Base-by-base conservation (phyloP, 306 rosid species). In the Rosa chinensis region DNA sequence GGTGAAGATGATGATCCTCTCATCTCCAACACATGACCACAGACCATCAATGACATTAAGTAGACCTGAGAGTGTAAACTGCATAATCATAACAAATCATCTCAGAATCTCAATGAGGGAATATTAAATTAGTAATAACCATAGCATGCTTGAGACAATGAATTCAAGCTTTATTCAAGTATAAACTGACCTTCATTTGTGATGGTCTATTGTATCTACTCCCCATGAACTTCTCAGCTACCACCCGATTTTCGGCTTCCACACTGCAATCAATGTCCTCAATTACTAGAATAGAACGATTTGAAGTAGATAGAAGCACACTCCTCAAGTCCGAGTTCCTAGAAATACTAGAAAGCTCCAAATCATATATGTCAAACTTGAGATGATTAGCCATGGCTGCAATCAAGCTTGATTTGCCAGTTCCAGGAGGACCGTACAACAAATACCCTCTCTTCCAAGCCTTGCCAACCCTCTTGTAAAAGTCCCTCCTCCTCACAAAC, bases 311-410 rank as follows among this genome's bases (percentile, higher is more conserved):
- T 9, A 83, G 37, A 81, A 78, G 49, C 0, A 62, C 67, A n/a
- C 81, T 74, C 48, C 81, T 80, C 70, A 86, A 73, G 1, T 81
- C 81, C 2, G 77, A 72, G 40, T 86, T 70, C 48, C 50, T 20
- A 74, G 8, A 83, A 9, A 86, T 53, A 35, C 83, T 63, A 2
- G 79, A 47, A 2, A 86, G 81, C 48, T 80, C 89, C 75, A 86
- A 59, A 50, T 86, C 89, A 37, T 78, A 86, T 20, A 83, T 64
- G 35, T 83, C 83, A 40, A 86, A 86, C 81, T 83, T 86, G 61
- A 83, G 79, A 68, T 83, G 78, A 48, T 86, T 86, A 72, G 89
- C 89, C 89, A 86, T 83, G 53, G 89, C 89, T 0, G 89, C 89
- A 23, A 86, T 55, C 74, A 86, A 75, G 68, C 83, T 86, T 0